A percentile compares a stretch with the other conserved stretches of the same genome.
Evolutionary conservation across 257 asterid species (phyloP).

Genomic region (Oldenlandia corymbosa): DNA sequence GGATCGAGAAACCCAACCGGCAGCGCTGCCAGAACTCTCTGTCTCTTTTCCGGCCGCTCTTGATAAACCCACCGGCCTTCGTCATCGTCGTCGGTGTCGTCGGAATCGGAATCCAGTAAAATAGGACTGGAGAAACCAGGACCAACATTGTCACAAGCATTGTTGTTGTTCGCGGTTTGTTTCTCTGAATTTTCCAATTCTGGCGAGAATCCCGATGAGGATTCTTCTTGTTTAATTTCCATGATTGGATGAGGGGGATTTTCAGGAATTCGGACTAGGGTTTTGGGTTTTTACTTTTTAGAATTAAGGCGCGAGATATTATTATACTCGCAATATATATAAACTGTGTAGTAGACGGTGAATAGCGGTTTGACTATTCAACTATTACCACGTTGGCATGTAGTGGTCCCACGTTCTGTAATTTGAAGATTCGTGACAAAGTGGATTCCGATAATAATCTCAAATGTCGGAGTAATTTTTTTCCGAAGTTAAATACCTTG

Average conservation of each 20-base stretch:
- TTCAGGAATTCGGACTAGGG: not conserved
- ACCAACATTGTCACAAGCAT: slow-evolving; percentile 5
- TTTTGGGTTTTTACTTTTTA: not conserved
- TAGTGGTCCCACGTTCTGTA: no score
- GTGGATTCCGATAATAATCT: no score
- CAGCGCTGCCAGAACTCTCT: slow-evolving; percentile 20
- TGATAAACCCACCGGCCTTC: slow-evolving; percentile 15
- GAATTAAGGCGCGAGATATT: no score
- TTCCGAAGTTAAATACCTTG: no score
- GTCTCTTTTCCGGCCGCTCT: slow-evolving; percentile 29
- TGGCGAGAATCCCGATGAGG: not conserved
- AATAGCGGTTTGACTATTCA: no score
- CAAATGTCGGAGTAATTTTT: no score
- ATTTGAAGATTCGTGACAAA: no score
- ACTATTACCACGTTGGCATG: no score
- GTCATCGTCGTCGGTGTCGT: slow-evolving; percentile 6
- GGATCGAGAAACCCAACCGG: slow-evolving; percentile 76
- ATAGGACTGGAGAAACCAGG: not conserved
- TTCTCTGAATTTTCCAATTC: not conserved
- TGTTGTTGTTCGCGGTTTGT: not conserved
- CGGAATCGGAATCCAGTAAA: not conserved
- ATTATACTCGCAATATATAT: no score
- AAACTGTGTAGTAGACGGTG: no score
- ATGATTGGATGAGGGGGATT: not conserved
- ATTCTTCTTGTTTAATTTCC: not conserved